phyloP scores from a whole-genome alignment of 31 red algal genomes.

The Porphyra umbilicalis region DNA sequence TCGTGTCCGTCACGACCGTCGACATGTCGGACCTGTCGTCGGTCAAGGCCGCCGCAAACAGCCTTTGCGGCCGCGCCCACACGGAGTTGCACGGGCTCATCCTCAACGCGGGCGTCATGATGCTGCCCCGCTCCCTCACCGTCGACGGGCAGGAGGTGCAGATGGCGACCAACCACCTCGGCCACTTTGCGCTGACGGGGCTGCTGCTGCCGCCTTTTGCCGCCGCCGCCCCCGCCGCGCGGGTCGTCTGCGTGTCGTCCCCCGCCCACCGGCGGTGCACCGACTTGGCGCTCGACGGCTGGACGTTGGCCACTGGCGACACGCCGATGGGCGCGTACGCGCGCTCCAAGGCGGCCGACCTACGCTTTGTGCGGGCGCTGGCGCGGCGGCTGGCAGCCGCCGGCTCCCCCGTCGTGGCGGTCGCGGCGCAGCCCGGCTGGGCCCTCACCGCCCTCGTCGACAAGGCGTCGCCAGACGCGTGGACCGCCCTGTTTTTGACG shows the following conservation, averaged over 20 bases:
- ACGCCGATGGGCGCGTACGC: slow-evolving; percentile 14
- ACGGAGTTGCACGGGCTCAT: slow-evolving; percentile 16
- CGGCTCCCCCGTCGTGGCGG: background rate
- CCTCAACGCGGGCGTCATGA: slow-evolving; percentile 39
- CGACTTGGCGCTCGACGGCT: too few species aligned
- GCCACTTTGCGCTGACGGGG: slow-evolving; percentile 38
- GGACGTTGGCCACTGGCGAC: slow-evolving; percentile 1
- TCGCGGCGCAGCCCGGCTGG: background rate
- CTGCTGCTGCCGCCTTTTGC: slow-evolving; percentile 4
- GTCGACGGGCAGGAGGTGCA: background rate
- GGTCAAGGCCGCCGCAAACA: slow-evolving; percentile 11
- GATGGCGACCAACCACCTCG: slow-evolving; percentile 51
- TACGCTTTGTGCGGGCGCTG: slow-evolving; percentile 14
- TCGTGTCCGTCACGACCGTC: background rate
- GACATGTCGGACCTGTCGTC: slow-evolving; percentile 39
- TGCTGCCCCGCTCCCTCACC: background rate
- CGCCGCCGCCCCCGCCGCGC: background rate
- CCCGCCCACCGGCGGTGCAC: background rate
- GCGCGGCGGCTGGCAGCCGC: background rate
- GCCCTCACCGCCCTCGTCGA: background rate
- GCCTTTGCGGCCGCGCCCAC: too few species aligned
- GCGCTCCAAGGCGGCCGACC: slow-evolving; percentile 22
- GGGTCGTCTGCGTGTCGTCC: slow-evolving; percentile 1
- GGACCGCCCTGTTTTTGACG: too few species aligned
- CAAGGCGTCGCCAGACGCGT: too few species aligned